Percentiles rank a stretch among this genome's conserved stretches.
These are phyloP conservation scores for Harrya chromipes DNA, from an alignment of 768 basidiomycete species.

Conservation along the genomic window DNA sequence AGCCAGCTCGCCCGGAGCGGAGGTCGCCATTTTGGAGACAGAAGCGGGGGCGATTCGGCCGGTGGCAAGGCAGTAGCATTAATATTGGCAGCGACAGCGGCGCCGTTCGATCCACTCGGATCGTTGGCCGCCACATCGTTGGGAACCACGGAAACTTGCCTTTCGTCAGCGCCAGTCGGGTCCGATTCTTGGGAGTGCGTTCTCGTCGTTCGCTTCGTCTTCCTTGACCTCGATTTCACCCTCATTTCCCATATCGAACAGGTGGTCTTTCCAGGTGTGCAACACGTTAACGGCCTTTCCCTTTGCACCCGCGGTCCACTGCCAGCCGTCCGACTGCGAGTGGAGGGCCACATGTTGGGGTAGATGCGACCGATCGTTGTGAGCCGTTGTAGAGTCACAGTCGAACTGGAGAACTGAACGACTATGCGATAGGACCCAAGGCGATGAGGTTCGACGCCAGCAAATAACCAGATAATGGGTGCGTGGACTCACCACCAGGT, in stretches of 20 bases:
- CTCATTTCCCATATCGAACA: slow-evolving; percentile 74
- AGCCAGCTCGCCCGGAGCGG: slow-evolving; percentile 10
- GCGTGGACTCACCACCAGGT: slow-evolving; percentile 62
- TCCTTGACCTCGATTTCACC: slow-evolving; percentile 27
- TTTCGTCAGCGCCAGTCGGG: slow-evolving; percentile 1
- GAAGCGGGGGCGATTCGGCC: slow-evolving; percentile 9
- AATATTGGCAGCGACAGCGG: slow-evolving; percentile 14
- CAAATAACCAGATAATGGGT: background rate
- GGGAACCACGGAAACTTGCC: slow-evolving; percentile 5
- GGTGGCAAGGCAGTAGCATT: slow-evolving; percentile 5
- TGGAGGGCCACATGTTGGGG: slow-evolving; percentile 39
- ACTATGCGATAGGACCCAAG: slow-evolving; percentile 38
- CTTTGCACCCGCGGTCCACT: slow-evolving; percentile 50
- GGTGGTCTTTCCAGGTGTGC: slow-evolving; percentile 74
- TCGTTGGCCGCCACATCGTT: slow-evolving; percentile 7
- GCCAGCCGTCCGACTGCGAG: slow-evolving; percentile 78
- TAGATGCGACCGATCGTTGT: slow-evolving; percentile 43
- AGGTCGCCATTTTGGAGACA: slow-evolving; percentile 1
- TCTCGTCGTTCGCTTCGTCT: slow-evolving; percentile 7
- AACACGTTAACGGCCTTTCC: slow-evolving; percentile 75
- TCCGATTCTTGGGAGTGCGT: slow-evolving; percentile 11
- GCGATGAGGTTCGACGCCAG: background rate
- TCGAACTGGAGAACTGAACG: slow-evolving; percentile 44
- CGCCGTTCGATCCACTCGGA: slow-evolving; percentile 25
- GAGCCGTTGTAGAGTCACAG: slow-evolving; percentile 46